Evolutionary conservation across 768 basidiomycete species (phyloP), one percentile per base, ranked within the genome.

Genomic region (Rhizopogon vesiculosus): DNA sequence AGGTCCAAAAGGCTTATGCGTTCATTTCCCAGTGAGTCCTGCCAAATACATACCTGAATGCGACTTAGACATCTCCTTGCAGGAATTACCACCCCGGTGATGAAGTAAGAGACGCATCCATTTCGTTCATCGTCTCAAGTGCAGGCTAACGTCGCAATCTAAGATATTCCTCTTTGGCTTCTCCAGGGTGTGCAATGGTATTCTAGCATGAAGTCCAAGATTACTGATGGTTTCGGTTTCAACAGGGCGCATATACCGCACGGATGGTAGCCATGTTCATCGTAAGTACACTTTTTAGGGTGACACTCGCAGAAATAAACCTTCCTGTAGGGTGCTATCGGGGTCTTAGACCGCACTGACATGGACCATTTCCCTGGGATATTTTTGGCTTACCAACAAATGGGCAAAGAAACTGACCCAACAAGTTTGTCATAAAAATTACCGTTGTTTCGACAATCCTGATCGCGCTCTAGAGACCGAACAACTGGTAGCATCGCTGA

Each of bases 161-260:
- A 54, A 89, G 87, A 83, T 90, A 13, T 89, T 85, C 66, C 75
- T 89, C 29, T 90, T 90, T 67, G 88, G 88, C 7, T 89, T 89
- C 67, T 89, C 87, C 15, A 75, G 87, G 65, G 86, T 86, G 64
- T 57, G 78, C 12, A 22, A 48, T 44, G 10, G 25, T 9, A 19
- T 25, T 13, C 38, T 35, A 16, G n/a, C 7, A 19, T 40, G 35
- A 33, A 43, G 9, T 19, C 33, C 29, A 16, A 16, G 18, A 28
- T 22, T 45, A 45, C 57, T 67, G 35, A 64, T 45, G 6, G 25
- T 25, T 25, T 18, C 33, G 25, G 4, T 25, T 25, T 38, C 10
- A 44, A 38, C 54, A 87, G 86, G 88, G 87, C 5, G 88, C 86
- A 58, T 90, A 89, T 65, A 89, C 88, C 0, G 88, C 79, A 6